These are phyloP conservation scores for Monilinia polystroma DNA, from an alignment of 2,329 filamentous ascomycete genomes.

Conservation along the genomic window DNA sequence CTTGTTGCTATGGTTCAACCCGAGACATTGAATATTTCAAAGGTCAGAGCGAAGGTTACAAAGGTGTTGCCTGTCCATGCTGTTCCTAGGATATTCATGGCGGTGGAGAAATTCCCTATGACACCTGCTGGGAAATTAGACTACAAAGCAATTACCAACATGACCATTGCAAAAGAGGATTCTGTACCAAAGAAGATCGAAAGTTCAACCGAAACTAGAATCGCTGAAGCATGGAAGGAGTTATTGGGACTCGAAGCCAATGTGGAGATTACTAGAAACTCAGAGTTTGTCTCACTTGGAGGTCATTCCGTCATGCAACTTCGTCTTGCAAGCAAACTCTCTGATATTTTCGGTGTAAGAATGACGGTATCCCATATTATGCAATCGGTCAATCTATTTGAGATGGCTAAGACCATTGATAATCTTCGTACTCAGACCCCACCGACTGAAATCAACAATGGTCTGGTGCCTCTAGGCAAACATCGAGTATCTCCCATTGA, in stretches of 20 bases:
- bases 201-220: conserved; percentile 8
- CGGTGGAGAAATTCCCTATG: conserved; percentile 38
- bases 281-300: conserved; percentile 37
- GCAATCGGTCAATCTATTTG: conserved; percentile 11
- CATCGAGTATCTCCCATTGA: conserved; percentile 23
- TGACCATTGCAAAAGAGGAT: not conserved
- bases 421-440: not conserved
- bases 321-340: conserved; percentile 26
- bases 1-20: conserved; percentile 39
- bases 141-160: conserved; percentile 36
- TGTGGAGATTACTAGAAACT: conserved; percentile 25
- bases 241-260: conserved; percentile 26
- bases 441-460: not conserved
- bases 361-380: conserved; percentile 32
- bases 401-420: conserved; percentile 16
- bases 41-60: conserved; percentile 21
- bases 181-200: not conserved
- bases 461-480: conserved; percentile 3
- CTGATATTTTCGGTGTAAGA: conserved; percentile 22
- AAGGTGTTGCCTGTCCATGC: conserved; percentile 34
- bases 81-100: conserved; percentile 35
- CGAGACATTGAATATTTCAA: conserved; percentile 15
- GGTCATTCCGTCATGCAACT: conserved; percentile 38
- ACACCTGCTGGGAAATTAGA: conserved; percentile 41
- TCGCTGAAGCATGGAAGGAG: conserved; percentile 24